phyloP scores from a whole-genome alignment of 192 early-diverging fungal species.

The Gorgonomyces haynaldii region DNA sequence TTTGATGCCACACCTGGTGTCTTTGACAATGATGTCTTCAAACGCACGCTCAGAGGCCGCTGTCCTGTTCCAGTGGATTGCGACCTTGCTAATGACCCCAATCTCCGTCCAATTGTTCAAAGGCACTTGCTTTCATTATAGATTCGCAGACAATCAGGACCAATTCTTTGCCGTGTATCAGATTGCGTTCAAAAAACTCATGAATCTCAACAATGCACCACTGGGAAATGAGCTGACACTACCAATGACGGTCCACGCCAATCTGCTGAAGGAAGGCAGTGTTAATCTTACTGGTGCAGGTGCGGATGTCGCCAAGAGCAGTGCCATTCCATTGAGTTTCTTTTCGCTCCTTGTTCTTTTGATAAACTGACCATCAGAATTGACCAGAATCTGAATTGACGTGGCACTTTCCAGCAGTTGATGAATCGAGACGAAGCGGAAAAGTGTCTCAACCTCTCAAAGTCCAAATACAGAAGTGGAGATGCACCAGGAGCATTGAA shows the following conservation, averaged over 20 bases:
- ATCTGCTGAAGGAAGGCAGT: too few species aligned
- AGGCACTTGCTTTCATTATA: background rate
- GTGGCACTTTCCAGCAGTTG: too few species aligned
- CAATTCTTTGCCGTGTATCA: background rate
- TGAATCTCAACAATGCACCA: too few species aligned
- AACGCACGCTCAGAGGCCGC: constrained; percentile 7
- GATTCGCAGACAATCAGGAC: background rate
- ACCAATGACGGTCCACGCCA: too few species aligned
- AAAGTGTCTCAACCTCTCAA: constrained; percentile 66
- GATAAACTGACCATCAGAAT: too few species aligned
- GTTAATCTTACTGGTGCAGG: too few species aligned
- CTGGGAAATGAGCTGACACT: too few species aligned
- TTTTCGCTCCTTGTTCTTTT: too few species aligned
- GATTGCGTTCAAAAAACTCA: too few species aligned
- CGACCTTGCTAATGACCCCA: constrained; percentile 7
- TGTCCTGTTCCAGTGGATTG: constrained; percentile 16
- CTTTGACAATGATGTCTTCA: constrained; percentile 25
- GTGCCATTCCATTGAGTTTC: too few species aligned
- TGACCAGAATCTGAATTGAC: too few species aligned
- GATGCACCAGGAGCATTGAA: constrained; percentile 64
- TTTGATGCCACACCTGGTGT: constrained; percentile 24
- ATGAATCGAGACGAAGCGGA: constrained; percentile 81
- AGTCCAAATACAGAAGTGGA: constrained; percentile 48
- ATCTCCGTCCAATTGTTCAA: constrained; percentile 3
- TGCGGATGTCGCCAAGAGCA: too few species aligned